phyloP scores from a whole-genome alignment of 805 yeast species.

The Kregervanrija pseudodelftensis region DNA sequence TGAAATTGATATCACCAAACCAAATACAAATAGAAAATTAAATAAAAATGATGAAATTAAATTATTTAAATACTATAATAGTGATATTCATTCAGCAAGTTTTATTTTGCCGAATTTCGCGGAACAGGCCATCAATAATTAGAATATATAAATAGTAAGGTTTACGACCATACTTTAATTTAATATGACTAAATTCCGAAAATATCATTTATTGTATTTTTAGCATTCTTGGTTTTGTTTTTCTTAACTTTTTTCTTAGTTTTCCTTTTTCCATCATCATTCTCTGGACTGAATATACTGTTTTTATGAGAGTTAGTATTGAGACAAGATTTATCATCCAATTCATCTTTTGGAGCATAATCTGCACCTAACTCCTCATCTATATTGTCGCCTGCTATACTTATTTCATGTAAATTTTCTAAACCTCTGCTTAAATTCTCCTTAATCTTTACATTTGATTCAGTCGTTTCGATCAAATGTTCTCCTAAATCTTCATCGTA shows the following conservation, averaged over 20 bases:
- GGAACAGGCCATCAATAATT: slow-evolving; percentile 17
- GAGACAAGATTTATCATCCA: not conserved
- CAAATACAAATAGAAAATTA: slow-evolving; percentile 36
- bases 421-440: too few species aligned
- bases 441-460: too few species aligned
- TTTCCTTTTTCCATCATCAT: not conserved
- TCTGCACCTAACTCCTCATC: slow-evolving; percentile 15
- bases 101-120: slow-evolving; percentile 84
- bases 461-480: too few species aligned
- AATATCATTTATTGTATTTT: slow-evolving; percentile 65
- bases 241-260: slow-evolving; percentile 14
- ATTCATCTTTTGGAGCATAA: slow-evolving; percentile 4
- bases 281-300: slow-evolving; percentile 2
- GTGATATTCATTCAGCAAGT: slow-evolving; percentile 59
- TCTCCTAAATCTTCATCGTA: too few species aligned
- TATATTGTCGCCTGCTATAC: slow-evolving; percentile 1
- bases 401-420: not conserved
- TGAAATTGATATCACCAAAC: slow-evolving; percentile 37
- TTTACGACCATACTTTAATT: not conserved
- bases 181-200: slow-evolving; percentile 42
- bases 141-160: not conserved
- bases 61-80: slow-evolving; percentile 58
- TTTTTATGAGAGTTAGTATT: not conserved
- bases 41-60: slow-evolving; percentile 38
- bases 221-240: slow-evolving; percentile 37